Evolutionary conservation across 805 yeast species (phyloP).

Genomic region (Zygoascus ofunaensis): DNA sequence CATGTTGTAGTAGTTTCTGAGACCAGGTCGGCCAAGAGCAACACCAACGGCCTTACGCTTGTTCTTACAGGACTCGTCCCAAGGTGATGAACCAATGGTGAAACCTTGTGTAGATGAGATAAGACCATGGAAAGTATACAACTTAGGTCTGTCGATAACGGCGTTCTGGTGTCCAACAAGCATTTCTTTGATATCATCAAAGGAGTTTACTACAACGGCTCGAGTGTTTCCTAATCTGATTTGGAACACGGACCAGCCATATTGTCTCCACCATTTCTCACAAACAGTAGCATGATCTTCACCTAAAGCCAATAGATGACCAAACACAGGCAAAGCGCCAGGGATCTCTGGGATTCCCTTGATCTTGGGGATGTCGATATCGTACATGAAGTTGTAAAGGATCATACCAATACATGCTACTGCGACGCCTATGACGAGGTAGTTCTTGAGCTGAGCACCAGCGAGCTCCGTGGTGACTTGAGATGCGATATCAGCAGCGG

Average conservation of each 20-base stretch:
- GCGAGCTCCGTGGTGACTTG: neutral
- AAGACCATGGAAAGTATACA: conserved; percentile 59
- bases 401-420: neutral
- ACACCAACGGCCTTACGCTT: conserved; percentile 33
- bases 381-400: conserved; percentile 10
- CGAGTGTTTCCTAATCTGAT: conserved; percentile 49
- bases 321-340: conserved; percentile 26
- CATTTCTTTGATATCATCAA: conserved; percentile 41
- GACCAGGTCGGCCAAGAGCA: conserved; percentile 32
- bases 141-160: conserved; percentile 57
- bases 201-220: conserved; percentile 64
- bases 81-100: conserved; percentile 37
- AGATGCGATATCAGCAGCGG: neutral
- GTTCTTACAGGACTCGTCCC: conserved; percentile 32
- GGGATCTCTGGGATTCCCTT: conserved; percentile 28
- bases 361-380: conserved; percentile 23
- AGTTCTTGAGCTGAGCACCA: neutral
- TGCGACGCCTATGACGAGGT: neutral
- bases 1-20: conserved; percentile 28
- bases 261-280: conserved; percentile 25
- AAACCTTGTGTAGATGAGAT: conserved; percentile 39
- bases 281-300: conserved; percentile 29
- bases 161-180: conserved; percentile 45
- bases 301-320: conserved; percentile 26
- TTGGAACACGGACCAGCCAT: conserved; percentile 42